Conservation (phyloP, 2,329 filamentous ascomycete species). For the Periconia digitata region DNA sequence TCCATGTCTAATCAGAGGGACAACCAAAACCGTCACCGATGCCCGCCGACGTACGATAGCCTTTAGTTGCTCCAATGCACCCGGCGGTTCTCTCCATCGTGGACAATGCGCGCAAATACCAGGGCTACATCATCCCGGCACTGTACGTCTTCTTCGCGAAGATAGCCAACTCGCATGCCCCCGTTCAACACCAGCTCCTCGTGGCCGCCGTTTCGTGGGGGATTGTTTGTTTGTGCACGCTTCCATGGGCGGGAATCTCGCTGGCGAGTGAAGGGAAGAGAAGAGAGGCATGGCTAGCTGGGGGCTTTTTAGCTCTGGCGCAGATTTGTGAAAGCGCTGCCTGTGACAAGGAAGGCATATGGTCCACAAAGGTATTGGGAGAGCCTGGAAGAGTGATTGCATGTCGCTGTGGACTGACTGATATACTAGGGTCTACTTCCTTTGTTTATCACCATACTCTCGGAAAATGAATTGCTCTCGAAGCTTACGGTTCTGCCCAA, state of each 20-base stretch:
- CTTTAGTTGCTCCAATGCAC: constrained; percentile 40
- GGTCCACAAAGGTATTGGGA: constrained; percentile 48
- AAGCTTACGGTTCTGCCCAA: constrained; percentile 27
- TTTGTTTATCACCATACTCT: constrained; percentile 32
- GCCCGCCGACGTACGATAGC: constrained; percentile 37
- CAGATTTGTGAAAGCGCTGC: constrained; percentile 48
- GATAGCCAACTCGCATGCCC: constrained; percentile 37
- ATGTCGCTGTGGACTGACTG: constrained; percentile 4
- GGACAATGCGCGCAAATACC: constrained; percentile 36
- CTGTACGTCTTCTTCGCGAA: constrained; percentile 39
- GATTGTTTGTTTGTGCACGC: constrained; percentile 39
- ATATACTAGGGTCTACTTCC: constrained; percentile 37
- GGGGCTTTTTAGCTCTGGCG: constrained; percentile 45
- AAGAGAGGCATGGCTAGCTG: constrained; percentile 43
- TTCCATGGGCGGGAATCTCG: constrained; percentile 36
- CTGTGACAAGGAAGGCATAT: constrained; percentile 47
- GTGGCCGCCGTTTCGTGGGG: constrained; percentile 48
- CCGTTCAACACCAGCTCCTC: constrained; percentile 46
- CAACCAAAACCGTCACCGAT: constrained; percentile 11
- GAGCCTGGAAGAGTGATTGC: constrained; percentile 3
- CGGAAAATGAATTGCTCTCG: constrained; percentile 28
- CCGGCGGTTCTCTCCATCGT: constrained; percentile 31
- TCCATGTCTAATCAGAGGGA: background rate
- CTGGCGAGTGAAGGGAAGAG: constrained; percentile 28
- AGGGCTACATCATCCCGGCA: constrained; percentile 34